Conservation (phyloP, 345 rosid species). For the Durio zibethinus region DNA sequence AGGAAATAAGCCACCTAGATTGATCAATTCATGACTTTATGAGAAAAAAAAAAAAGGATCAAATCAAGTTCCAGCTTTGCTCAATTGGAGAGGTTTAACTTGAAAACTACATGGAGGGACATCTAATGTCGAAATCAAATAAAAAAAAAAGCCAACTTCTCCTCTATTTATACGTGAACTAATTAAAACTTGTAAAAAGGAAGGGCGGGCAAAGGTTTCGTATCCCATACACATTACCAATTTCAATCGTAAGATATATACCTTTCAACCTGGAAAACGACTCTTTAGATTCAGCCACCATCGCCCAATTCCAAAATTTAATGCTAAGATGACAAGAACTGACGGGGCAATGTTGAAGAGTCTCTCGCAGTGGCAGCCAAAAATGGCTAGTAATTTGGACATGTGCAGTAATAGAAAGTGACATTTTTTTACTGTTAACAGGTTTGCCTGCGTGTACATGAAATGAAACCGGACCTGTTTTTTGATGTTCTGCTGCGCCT, state of each 20-base stretch:
- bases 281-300: neutral
- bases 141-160: neutral
- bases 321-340: constrained; percentile 4
- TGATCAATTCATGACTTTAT: neutral
- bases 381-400: neutral
- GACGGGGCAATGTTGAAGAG: neutral
- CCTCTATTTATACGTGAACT: too few relatives aligned
- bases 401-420: neutral
- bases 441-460: neutral
- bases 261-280: constrained; percentile 1
- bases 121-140: neutral
- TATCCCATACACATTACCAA: neutral
- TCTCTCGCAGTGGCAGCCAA: neutral
- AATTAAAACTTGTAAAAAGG: neutral
- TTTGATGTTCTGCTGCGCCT: neutral
- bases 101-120: neutral
- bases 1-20: neutral
- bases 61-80: neutral
- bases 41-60: neutral
- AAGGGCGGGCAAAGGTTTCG: neutral
- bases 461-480: neutral
- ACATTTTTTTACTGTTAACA: neutral
- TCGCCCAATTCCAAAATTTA: neutral
- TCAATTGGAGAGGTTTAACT: neutral
- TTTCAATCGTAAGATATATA: neutral